phyloP scores from a whole-genome alignment of 2,329 filamentous ascomycete genomes.

The Byssothecium circinans region DNA sequence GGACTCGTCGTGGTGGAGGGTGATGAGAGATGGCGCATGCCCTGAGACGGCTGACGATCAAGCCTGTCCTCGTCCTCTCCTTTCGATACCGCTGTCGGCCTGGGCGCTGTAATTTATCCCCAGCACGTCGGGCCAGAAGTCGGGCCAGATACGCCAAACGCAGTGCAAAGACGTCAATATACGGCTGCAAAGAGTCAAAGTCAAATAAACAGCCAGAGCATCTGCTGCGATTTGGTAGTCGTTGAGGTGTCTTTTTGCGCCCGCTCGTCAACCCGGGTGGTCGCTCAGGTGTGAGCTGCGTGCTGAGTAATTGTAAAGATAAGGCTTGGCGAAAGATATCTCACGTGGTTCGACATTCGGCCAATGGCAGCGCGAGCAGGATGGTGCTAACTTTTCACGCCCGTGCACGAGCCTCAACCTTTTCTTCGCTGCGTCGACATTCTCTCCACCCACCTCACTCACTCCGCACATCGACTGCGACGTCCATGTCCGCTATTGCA shows the following conservation, averaged over 20 bases:
- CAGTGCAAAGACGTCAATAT: not conserved
- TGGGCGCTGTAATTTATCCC: constrained; percentile 20
- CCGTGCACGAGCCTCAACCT: constrained; percentile 5
- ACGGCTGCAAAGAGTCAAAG: not conserved
- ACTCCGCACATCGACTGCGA: too few relatives aligned
- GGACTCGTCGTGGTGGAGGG: constrained; percentile 26
- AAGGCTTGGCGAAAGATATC: not conserved
- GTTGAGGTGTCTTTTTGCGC: too few relatives aligned
- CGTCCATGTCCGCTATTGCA: too few relatives aligned
- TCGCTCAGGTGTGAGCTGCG: too few relatives aligned
- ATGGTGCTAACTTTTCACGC: constrained; percentile 21
- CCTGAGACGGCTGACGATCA: constrained; percentile 23
- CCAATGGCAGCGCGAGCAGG: constrained; percentile 17
- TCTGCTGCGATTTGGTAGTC: too few relatives aligned
- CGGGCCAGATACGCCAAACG: not conserved
- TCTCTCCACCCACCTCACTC: constrained; percentile 4
- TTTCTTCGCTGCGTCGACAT: constrained; percentile 7
- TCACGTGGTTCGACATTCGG: not conserved
- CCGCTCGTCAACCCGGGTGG: too few relatives aligned
- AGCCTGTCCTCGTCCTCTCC: constrained; percentile 1
- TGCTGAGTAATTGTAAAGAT: not conserved
- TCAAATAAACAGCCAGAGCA: too few relatives aligned
- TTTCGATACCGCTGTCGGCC: constrained; percentile 26
- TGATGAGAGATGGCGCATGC: constrained; percentile 29
- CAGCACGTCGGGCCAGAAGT: not conserved